Percentiles rank a stretch among this genome's conserved stretches.
Evolutionary conservation across 208 protist species (phyloP).

Genomic region (Leptomonas pyrrhocoris): DNA sequence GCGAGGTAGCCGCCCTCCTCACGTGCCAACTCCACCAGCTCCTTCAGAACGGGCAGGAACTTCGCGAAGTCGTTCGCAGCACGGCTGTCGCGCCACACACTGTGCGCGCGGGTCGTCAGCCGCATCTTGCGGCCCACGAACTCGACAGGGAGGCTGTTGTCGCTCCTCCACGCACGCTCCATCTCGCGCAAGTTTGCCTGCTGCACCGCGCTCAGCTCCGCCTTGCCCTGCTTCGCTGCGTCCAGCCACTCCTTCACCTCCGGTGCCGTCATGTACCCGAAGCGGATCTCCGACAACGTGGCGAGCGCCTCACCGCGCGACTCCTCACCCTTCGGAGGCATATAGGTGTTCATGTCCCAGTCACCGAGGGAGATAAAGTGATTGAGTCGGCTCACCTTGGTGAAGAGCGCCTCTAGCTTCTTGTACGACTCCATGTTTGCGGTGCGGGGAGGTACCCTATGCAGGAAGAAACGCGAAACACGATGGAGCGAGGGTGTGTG

Average conservation of each 20-base stretch:
- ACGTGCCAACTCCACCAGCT: conserved; percentile 70
- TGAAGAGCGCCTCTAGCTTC: conserved; percentile 64
- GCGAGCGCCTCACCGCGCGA: conserved; percentile 69
- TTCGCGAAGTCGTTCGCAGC: conserved; percentile 66
- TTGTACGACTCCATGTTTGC: conserved; percentile 70
- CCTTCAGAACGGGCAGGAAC: conserved; percentile 74
- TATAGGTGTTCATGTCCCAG: conserved; percentile 83
- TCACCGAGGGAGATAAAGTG: conserved; percentile 51
- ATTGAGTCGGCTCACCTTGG: conserved; percentile 55
- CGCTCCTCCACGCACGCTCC: conserved; percentile 37
- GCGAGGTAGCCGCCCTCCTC: conserved; percentile 69
- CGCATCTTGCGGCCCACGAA: conserved; percentile 63
- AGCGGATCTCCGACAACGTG: conserved; percentile 42
- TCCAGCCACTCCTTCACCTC: conserved; percentile 50
- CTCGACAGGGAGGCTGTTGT: conserved; percentile 49
- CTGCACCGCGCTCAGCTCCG: conserved; percentile 51
- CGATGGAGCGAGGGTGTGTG: not conserved
- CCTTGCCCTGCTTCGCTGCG: conserved; percentile 24
- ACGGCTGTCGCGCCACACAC: conserved; percentile 72
- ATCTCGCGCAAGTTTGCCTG: conserved; percentile 80
- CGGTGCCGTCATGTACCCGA: conserved; percentile 55
- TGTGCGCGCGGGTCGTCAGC: conserved; percentile 58
- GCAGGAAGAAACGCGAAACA: conserved; percentile 4
- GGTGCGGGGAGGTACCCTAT: not conserved
- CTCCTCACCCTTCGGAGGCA: conserved; percentile 73